Evolutionary conservation across 1,284 basidiomycete species (phyloP), one percentile per base, ranked within the genome.

Genomic region (Schizophyllum commune): DNA sequence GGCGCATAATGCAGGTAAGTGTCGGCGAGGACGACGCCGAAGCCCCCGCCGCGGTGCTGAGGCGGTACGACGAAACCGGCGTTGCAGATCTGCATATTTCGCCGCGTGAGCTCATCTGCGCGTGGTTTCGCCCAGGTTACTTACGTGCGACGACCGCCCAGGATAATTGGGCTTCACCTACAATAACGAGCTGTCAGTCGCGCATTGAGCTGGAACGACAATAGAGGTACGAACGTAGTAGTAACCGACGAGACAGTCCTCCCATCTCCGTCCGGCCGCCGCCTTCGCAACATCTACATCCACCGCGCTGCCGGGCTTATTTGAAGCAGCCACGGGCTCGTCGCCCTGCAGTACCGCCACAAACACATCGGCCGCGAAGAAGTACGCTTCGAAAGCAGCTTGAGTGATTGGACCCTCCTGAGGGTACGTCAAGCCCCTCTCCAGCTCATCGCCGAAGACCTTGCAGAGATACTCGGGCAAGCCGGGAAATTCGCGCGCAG

Each of bases 81-180:
- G 69, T 94, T 95, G 75, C 92, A 94, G 60, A 91, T 91, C 89
- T 91, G 66, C 27, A 59, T 52, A 54, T 58, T 56, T 17, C 34
- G 19, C 53, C 52, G 52, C 34, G 32, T 58, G 56, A 62, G 57
- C 34, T 32, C 58, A 56, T 51, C 51, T 47, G 58, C 54, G 53
- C 19, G 53, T 20, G 9, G 39, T 9, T 47, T 11, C 19, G 20
- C 19, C 20, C 9, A 60, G 55, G 53, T 11, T 9, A 80, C 90
- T 77, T 69, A 94, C 91, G 79, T 96, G 94, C 51, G 92, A 94
- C 3, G 91, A 92, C 63, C 94, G 82, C n/a, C 94, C 94, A 2
- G 92, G 92, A 74, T 96, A 95, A 72, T 95, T 95, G 47, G 92
- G 92, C 75, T 95, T 96, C 63, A 94, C 83, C 83, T 88, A 65